Percentiles rank a stretch among this genome's conserved stretches.
Evolutionary conservation across 2,329 filamentous ascomycete genomes (phyloP).

Genomic region (Conoideocrella luteorostrata): DNA sequence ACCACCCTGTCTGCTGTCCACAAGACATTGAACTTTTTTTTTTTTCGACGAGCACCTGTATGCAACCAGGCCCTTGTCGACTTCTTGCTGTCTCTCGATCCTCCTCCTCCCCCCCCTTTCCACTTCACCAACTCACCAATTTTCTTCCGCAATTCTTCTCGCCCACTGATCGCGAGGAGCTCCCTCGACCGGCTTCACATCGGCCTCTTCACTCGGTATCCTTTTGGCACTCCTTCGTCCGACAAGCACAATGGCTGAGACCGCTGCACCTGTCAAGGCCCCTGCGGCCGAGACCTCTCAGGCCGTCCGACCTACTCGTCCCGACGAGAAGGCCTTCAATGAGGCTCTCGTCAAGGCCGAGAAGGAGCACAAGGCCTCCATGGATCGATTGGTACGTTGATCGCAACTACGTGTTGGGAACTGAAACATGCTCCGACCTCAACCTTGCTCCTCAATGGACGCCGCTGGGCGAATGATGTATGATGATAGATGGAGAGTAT

Average conservation of each 20-base stretch:
- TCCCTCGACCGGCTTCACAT: slow-evolving; percentile 12
- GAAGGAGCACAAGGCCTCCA: slow-evolving; percentile 74
- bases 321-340: slow-evolving; percentile 81
- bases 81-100: too few relatives aligned
- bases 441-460: too few relatives aligned
- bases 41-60: too few relatives aligned
- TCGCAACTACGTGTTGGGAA: neutral
- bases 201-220: slow-evolving; percentile 12
- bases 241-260: slow-evolving; percentile 37
- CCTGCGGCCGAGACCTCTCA: slow-evolving; percentile 33
- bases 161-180: slow-evolving; percentile 7
- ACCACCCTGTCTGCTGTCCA: too few relatives aligned
- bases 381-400: slow-evolving; percentile 48
- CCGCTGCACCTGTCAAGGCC: slow-evolving; percentile 38
- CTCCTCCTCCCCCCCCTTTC: neutral
- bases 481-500: too few relatives aligned
- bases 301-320: slow-evolving; percentile 68
- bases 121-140: neutral
- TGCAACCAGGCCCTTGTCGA: too few relatives aligned
- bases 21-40: too few relatives aligned
- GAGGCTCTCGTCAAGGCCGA: slow-evolving; percentile 71
- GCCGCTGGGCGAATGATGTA: too few relatives aligned
- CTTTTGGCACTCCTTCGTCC: slow-evolving; percentile 5
- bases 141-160: neutral
- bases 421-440: too few relatives aligned